Conservation (phyloP, 805 yeast species). For the Phaffomyces thermotolerans region DNA sequence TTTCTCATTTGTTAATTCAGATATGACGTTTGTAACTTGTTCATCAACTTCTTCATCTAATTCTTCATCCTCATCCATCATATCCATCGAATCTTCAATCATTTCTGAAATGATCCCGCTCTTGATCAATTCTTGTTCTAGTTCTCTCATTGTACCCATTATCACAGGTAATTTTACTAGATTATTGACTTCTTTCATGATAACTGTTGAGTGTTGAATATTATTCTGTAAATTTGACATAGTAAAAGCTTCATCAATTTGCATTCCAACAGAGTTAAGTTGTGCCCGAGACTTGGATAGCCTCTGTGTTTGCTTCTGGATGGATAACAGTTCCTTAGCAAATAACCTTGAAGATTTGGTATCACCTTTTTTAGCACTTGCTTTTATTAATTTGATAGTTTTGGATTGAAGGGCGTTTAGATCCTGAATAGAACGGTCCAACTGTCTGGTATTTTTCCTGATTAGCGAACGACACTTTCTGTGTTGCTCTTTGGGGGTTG, state of each 20-base stretch:
- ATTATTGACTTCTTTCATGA: slow-evolving; percentile 84
- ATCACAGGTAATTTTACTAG: slow-evolving; percentile 75
- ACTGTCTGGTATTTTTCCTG: slow-evolving; percentile 76
- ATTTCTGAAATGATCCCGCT: slow-evolving; percentile 87
- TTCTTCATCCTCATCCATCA: slow-evolving; percentile 56
- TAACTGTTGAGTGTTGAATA: slow-evolving; percentile 65
- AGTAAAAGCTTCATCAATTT: slow-evolving; percentile 86
- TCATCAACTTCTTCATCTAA: slow-evolving; percentile 61
- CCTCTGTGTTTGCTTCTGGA: slow-evolving; percentile 67
- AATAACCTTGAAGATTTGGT: slow-evolving; percentile 65
- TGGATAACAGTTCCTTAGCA: slow-evolving; percentile 73
- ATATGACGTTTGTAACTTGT: slow-evolving; percentile 55
- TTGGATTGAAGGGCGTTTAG: slow-evolving; percentile 63
- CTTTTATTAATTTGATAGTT: slow-evolving; percentile 69
- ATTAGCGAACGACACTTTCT: slow-evolving; percentile 71
- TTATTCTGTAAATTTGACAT: slow-evolving; percentile 77
- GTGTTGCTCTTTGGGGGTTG: slow-evolving; percentile 86
- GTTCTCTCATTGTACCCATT: slow-evolving; percentile 73
- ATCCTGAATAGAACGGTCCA: slow-evolving; percentile 59
- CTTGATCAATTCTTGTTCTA: slow-evolving; percentile 80
- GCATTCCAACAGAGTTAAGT: slow-evolving; percentile 77
- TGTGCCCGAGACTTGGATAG: slow-evolving; percentile 79
- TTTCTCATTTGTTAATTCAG: slow-evolving; percentile 37
- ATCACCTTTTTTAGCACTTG: slow-evolving; percentile 72
- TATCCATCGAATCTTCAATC: slow-evolving; percentile 86